These are phyloP conservation scores for Lodderomyces parapsilosis DNA, from an alignment of 1,139 yeast species.

Conservation along the genomic window DNA sequence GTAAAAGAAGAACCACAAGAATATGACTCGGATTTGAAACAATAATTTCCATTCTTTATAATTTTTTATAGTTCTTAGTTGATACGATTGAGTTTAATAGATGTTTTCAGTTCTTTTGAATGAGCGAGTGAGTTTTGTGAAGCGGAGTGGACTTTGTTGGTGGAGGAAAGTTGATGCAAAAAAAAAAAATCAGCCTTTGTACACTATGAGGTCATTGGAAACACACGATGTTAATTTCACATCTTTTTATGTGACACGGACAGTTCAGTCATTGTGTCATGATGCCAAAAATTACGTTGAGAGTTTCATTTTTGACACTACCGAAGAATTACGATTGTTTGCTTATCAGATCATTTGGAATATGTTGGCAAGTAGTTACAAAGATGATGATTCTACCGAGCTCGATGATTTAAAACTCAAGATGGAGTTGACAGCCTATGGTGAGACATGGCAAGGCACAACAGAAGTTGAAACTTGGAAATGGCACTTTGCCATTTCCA, in stretches of 20 bases:
- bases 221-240: slow-evolving; percentile 84
- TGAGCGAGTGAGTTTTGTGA: too few species aligned
- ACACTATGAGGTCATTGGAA: slow-evolving; percentile 87
- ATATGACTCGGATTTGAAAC: slow-evolving; percentile 11
- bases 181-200: too few species aligned
- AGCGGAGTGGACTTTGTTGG: too few species aligned
- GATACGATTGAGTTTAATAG: too few species aligned
- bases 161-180: too few species aligned
- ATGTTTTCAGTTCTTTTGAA: too few species aligned
- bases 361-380: slow-evolving; percentile 88
- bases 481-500: slow-evolving; percentile 96
- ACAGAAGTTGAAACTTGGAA: slow-evolving; percentile 44
- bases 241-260: slow-evolving; percentile 96
- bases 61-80: too few species aligned
- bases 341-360: slow-evolving; percentile 99
- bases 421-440: slow-evolving; percentile 49
- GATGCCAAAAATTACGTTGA: slow-evolving; percentile 85
- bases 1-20: too few species aligned
- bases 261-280: slow-evolving; percentile 86
- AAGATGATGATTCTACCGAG: slow-evolving; percentile 78
- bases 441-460: slow-evolving; percentile 42
- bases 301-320: slow-evolving; percentile 87
- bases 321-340: slow-evolving; percentile 83
- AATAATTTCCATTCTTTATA: background rate
- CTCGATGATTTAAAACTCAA: slow-evolving; percentile 85